A percentile compares a stretch with the other conserved stretches of the same genome.
Conservation (phyloP, 2,329 filamentous ascomycete species). For the Penicillium sp. region DNA sequence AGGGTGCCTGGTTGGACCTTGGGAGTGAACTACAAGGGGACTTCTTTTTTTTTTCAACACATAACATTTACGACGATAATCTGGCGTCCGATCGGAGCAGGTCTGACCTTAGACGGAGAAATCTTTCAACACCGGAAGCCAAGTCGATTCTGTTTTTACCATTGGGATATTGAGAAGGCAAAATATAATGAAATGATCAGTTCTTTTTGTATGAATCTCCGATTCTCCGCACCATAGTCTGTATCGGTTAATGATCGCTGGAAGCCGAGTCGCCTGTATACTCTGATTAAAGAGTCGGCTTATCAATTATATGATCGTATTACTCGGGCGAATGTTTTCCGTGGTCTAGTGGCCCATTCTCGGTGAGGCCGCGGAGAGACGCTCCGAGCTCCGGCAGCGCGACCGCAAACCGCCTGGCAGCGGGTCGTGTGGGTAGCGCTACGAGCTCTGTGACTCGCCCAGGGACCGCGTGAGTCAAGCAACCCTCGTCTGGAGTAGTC, state of each 20-base stretch:
- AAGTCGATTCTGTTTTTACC: neutral
- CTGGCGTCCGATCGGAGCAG: conserved; percentile 26
- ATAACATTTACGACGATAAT: conserved; percentile 27
- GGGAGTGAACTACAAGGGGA: conserved; percentile 8
- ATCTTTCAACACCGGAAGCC: conserved; percentile 31
- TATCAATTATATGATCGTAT: conserved; percentile 19
- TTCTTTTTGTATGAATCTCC: neutral
- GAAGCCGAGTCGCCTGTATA: neutral
- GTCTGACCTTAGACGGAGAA: conserved; percentile 22
- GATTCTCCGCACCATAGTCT: neutral
- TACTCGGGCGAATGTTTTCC: conserved; percentile 28
- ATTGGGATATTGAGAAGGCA: neutral
- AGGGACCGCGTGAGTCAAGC: conserved; percentile 20
- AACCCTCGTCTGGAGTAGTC: neutral
- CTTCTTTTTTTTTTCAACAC: conserved; percentile 33
- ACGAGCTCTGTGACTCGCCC: conserved; percentile 23
- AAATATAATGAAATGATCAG: neutral
- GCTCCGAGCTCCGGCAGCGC: conserved; percentile 34
- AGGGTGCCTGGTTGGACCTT: neutral
- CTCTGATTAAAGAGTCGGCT: neutral
- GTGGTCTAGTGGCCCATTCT: conserved; percentile 13
- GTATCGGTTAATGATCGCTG: neutral
- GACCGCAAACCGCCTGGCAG: conserved; percentile 18
- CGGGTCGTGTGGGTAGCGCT: conserved; percentile 28
- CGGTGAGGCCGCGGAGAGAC: conserved; percentile 32